Base-by-base conservation (phyloP, 768 basidiomycete species). In the Dacryopinax primogenitus region DNA sequence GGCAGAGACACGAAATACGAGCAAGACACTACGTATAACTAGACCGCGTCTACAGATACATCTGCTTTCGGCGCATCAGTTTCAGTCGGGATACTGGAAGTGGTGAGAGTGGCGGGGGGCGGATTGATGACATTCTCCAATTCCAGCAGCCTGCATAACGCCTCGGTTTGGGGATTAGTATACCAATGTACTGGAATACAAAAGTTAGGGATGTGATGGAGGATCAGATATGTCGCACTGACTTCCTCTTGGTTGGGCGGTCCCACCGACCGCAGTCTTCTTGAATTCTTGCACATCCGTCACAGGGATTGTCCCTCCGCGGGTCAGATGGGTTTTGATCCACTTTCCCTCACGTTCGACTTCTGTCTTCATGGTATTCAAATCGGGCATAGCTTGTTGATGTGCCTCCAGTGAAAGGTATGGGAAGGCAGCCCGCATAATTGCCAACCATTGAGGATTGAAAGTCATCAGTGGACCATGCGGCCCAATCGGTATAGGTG, bases 371-470 rank as follows among this genome's bases (percentile, higher is more conserved):
- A 0, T 83, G 79, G 16, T 81, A 74, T 0, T 76, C 74, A 62
- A 82, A 0, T 80, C 78, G 0, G 93, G 92, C 69, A 90, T 86
- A 0, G 78, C 69, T 0, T 73, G 73, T 67, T 87, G 87, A 0
- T 70, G 69, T 6, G 71, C 77, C 2, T 72, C 69, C 3, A 80
- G 80, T 1, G 88, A 86, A 67, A 97, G 81, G 76, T 81, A 87
- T 0, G 86, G 85, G 67, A 92, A 83, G 69, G 94, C 88, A 0
- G 91, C 92, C 6, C 90, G 87, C 3, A 85, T 85, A 71, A 99
- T 92, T 0, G 92, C 93, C 58, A 98, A 84, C 96, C 96, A 99
- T 72, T 92, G 85, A 0, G 86, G 86, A 71, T 97, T 93, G 74
- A 83, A 96, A 15, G 81, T 80, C 21, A 97, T 66, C 0, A 30